Conservation (phyloP, 768 basidiomycete species). For the Agaricus subrufescens region DNA sequence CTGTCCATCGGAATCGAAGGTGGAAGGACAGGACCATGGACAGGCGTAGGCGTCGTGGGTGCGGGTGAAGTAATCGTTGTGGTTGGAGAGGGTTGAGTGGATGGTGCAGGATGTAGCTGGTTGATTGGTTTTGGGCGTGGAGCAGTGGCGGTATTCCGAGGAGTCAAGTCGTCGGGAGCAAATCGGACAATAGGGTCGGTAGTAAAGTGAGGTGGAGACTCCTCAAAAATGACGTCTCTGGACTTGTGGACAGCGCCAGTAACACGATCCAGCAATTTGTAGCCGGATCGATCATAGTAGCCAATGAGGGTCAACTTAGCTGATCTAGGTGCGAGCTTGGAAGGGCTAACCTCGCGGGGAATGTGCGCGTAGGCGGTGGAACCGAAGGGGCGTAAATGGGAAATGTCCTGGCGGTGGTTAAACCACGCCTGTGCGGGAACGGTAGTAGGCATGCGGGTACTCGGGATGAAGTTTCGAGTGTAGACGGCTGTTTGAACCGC, state of each 20-base stretch:
- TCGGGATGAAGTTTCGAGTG: no score
- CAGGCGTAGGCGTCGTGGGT: no score
- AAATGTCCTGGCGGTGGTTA: slow-evolving; percentile 18
- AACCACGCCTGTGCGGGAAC: slow-evolving; percentile 14
- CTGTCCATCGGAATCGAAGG: no score
- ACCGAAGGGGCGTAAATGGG: slow-evolving; percentile 25
- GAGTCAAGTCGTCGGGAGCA: background rate
- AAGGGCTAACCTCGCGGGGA: slow-evolving; percentile 6
- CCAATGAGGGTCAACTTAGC: slow-evolving; percentile 19
- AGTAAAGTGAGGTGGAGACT: slow-evolving; percentile 11
- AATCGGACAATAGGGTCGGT: no score
- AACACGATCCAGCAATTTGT: slow-evolving; percentile 14
- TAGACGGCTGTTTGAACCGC: no score
- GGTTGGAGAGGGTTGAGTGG: no score
- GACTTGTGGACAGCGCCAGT: slow-evolving; percentile 13
- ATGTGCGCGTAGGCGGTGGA: slow-evolving; percentile 24
- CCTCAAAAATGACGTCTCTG: slow-evolving; percentile 22
- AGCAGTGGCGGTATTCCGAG: no score
- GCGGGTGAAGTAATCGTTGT: no score
- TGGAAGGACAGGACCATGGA: no score
- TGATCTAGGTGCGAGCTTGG: slow-evolving; percentile 13
- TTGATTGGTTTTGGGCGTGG: no score
- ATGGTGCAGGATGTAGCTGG: no score
- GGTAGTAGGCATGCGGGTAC: no score
- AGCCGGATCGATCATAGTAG: slow-evolving; percentile 17